A percentile compares a stretch with the other conserved stretches of the same genome.
phyloP scores from a whole-genome alignment of 176 grass and related monocot genomes.

The Raddia distichophylla region DNA sequence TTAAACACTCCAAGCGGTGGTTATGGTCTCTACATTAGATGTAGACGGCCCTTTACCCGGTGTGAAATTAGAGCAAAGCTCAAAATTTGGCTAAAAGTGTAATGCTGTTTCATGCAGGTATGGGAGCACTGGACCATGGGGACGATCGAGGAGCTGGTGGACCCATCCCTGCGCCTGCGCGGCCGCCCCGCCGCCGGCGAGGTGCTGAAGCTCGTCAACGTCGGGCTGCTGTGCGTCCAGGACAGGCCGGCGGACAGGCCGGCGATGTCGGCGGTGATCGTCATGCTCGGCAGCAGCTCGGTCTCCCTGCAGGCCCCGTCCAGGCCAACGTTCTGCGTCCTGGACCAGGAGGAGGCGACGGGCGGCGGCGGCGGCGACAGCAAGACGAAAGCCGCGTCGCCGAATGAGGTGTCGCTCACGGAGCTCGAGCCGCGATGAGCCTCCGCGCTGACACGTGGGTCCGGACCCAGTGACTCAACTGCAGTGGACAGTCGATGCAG shows the following conservation, averaged over 20 bases:
- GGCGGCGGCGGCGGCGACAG: background rate
- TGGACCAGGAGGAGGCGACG: slow-evolving; percentile 26
- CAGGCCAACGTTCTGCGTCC: slow-evolving; percentile 53
- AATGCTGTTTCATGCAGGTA: background rate
- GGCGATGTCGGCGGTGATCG: slow-evolving; percentile 50
- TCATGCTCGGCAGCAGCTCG: slow-evolving; percentile 59
- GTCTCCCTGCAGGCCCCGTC: slow-evolving; percentile 47
- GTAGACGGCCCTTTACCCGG: too few relatives aligned
- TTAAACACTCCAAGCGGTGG: too few relatives aligned
- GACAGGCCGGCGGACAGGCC: slow-evolving; percentile 54
- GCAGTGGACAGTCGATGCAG: too few relatives aligned
- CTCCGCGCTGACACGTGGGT: background rate
- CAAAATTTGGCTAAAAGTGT: too few relatives aligned
- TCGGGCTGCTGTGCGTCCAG: slow-evolving; percentile 71
- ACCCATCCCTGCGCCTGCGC: slow-evolving; percentile 8
- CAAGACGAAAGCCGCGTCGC: background rate
- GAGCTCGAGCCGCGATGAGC: slow-evolving; percentile 39
- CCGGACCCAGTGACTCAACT: too few relatives aligned
- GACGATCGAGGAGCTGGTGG: slow-evolving; percentile 40
- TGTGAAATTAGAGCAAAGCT: too few relatives aligned
- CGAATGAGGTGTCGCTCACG: slow-evolving; percentile 25
- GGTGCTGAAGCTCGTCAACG: slow-evolving; percentile 48
- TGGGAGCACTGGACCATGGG: slow-evolving; percentile 56
- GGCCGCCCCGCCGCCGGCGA: slow-evolving; percentile 7
- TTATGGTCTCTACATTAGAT: too few relatives aligned